A percentile compares a stretch with the other conserved stretches of the same genome.
phyloP scores from a whole-genome alignment of 2,329 filamentous ascomycete species.

The Cladophialophora psammophila region DNA sequence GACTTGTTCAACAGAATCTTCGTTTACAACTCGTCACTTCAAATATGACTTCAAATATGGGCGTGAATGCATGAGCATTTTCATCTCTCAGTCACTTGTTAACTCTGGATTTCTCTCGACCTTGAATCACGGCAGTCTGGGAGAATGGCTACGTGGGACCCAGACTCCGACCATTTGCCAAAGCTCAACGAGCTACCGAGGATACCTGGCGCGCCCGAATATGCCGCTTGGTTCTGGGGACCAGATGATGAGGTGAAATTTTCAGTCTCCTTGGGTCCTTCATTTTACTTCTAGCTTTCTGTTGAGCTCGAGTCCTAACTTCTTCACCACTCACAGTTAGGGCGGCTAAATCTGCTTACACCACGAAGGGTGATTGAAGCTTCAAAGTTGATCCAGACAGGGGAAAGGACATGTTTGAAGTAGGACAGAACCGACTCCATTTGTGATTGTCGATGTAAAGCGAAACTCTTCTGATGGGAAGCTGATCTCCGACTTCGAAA shows the following conservation, averaged over 20 bases:
- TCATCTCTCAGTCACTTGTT: background rate
- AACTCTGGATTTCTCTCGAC: background rate
- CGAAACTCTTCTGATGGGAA: too few species aligned
- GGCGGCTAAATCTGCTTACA: slow-evolving; percentile 63
- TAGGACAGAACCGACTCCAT: background rate
- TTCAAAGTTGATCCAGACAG: slow-evolving; percentile 60
- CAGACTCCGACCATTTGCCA: slow-evolving; percentile 60
- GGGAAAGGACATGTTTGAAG: slow-evolving; percentile 63
- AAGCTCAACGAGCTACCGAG: slow-evolving; percentile 60
- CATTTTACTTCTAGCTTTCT: background rate
- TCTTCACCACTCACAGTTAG: slow-evolving; percentile 53
- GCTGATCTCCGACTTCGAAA: background rate
- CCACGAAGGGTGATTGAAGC: slow-evolving; percentile 61
- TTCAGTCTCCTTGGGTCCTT: background rate
- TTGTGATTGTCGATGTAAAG: too few species aligned
- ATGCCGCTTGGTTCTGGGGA: slow-evolving; percentile 50
- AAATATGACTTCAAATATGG: too few species aligned
- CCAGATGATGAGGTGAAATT: slow-evolving; percentile 10
- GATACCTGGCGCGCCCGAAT: slow-evolving; percentile 60
- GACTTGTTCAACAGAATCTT: background rate
- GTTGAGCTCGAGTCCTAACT: slow-evolving; percentile 64
- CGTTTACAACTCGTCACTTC: background rate
- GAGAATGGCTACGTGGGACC: slow-evolving; percentile 53
- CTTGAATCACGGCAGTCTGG: background rate
- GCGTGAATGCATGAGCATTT: background rate